These are phyloP conservation scores for Dactylorhiza incarnata DNA, from an alignment of 106 monocot species.

Conservation along the genomic window DNA sequence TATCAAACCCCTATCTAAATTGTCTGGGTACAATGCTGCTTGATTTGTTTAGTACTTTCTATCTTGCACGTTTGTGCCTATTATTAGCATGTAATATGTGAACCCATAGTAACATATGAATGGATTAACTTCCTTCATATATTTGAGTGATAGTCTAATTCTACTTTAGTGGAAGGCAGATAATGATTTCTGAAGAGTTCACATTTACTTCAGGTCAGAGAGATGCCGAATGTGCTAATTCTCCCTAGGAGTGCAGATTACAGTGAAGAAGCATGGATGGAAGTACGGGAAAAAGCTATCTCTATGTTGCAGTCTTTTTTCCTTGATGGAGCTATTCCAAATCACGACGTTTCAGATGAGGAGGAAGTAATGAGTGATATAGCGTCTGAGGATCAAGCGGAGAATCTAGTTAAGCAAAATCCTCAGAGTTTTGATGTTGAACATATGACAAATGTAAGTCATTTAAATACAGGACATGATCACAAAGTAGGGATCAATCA, in stretches of 20 bases:
- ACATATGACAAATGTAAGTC: constrained; percentile 36
- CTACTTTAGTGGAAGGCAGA: too few relatives aligned
- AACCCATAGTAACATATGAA: too few relatives aligned
- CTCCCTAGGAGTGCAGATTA: constrained; percentile 95
- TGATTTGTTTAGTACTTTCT: too few relatives aligned
- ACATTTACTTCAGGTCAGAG: constrained; percentile 63
- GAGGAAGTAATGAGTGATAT: constrained; percentile 49
- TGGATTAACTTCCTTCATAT: too few relatives aligned
- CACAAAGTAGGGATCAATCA: constrained; percentile 29
- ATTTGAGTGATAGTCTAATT: too few relatives aligned
- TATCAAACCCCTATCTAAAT: too few relatives aligned
- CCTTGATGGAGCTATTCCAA: constrained; percentile 69
- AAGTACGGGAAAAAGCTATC: constrained; percentile 88
- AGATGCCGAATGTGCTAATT: constrained; percentile 98
- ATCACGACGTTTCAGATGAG: constrained; percentile 72
- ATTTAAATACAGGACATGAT: constrained; percentile 25
- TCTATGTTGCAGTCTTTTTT: constrained; percentile 74
- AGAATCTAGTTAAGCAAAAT: constrained; percentile 39
- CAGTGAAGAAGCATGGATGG: constrained; percentile 99
- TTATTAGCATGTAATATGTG: too few relatives aligned
- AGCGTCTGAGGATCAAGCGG: constrained; percentile 44
- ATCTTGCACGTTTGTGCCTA: too few relatives aligned
- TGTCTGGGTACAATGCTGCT: too few relatives aligned
- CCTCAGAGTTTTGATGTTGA: constrained; percentile 25
- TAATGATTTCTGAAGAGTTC: background rate